Evolutionary conservation across 2,329 filamentous ascomycete species (phyloP).

Genomic region (Botrytis hyacinthi): DNA sequence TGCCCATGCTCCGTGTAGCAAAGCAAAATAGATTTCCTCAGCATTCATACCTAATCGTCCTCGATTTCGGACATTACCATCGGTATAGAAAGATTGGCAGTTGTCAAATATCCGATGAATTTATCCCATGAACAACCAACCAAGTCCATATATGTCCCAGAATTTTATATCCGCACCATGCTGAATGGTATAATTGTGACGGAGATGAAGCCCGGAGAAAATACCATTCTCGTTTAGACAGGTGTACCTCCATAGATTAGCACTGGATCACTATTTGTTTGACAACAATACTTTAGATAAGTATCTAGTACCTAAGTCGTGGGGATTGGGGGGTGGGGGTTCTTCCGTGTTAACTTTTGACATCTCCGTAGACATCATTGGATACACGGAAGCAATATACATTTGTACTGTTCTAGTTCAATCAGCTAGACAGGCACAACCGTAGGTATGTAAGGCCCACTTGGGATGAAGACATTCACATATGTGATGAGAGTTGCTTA

Average conservation of each 20-base stretch:
- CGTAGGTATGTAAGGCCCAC: neutral
- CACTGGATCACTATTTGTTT: neutral
- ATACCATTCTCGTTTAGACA: neutral
- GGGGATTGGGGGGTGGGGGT: neutral
- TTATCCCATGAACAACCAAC: neutral
- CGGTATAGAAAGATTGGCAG: neutral
- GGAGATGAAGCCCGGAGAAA: slow-evolving; percentile 9
- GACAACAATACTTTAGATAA: neutral
- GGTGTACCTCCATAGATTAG: neutral
- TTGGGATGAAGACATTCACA: slow-evolving; percentile 6
- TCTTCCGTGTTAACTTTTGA: neutral
- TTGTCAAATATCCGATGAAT: neutral
- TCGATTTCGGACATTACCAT: neutral
- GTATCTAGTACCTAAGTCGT: neutral
- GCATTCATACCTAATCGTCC: neutral
- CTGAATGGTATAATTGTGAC: neutral
- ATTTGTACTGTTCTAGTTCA: neutral
- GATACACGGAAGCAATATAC: neutral
- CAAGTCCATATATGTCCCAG: neutral
- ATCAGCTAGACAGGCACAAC: slow-evolving; percentile 1
- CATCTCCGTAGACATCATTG: neutral
- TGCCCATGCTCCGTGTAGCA: neutral
- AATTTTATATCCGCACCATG: neutral
- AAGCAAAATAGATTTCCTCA: neutral
- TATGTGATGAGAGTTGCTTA: slow-evolving; percentile 12